A percentile compares a stretch with the other conserved stretches of the same genome.
These are phyloP conservation scores for Medicago arabica DNA, from an alignment of 306 rosid species.

Conservation along the genomic window DNA sequence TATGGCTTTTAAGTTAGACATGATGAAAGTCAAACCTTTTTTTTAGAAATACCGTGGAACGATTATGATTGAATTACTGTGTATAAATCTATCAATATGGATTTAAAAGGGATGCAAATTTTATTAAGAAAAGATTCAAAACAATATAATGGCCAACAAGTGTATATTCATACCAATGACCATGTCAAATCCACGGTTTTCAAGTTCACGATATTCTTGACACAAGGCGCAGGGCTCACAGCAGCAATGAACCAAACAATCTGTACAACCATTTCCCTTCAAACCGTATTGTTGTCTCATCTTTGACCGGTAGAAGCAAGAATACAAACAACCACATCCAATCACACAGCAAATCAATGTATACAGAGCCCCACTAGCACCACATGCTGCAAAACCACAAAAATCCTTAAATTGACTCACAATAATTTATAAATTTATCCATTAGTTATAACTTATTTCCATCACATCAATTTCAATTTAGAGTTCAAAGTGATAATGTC, in stretches of 20 bases:
- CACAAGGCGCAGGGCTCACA: constrained; percentile 70
- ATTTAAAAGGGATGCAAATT: no score
- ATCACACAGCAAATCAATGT: constrained; percentile 47
- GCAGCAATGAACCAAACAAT: constrained; percentile 63
- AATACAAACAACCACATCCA: constrained; percentile 58
- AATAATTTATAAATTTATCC: background rate
- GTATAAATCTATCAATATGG: no score
- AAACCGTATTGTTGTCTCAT: constrained; percentile 58
- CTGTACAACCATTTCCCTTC: constrained; percentile 49
- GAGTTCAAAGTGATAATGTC: background rate
- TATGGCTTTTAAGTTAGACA: no score
- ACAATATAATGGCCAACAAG: no score
- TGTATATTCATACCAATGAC: constrained; percentile 50
- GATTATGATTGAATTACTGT: no score
- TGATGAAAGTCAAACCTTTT: no score
- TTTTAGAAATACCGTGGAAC: no score
- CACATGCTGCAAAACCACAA: constrained; percentile 58
- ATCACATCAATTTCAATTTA: background rate
- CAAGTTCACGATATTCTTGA: constrained; percentile 87
- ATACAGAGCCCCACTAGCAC: no score
- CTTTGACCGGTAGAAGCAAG: constrained; percentile 69
- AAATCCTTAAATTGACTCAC: background rate
- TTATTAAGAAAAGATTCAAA: no score
- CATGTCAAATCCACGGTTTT: constrained; percentile 68
- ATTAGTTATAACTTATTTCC: no score